phyloP scores from a whole-genome alignment of 106 monocot genomes.

The Dendrobium catenatum region DNA sequence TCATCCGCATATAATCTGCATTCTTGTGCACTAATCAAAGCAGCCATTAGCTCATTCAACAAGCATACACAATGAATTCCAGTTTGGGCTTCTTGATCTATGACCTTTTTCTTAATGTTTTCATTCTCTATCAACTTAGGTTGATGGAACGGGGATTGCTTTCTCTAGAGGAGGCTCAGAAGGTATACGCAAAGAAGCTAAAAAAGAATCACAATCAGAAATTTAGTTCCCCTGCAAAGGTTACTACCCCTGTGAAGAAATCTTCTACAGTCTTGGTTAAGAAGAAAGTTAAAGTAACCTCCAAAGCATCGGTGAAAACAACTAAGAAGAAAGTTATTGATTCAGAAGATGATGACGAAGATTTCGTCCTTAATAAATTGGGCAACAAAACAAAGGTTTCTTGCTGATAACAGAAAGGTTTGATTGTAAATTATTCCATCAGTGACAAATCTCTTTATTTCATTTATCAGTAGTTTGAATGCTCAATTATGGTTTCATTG shows the following conservation, averaged over 20 bases:
- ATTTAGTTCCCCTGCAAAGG: conserved; percentile 39
- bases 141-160: conserved; percentile 93
- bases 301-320: conserved; percentile 12
- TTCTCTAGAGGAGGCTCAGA: conserved; percentile 36
- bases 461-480: not conserved
- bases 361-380: conserved; percentile 30
- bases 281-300: not conserved
- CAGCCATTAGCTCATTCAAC: no score
- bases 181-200: conserved; percentile 53
- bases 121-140: conserved; percentile 28
- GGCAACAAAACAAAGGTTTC: conserved; percentile 34
- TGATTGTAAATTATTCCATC: no score
- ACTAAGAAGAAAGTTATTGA: conserved; percentile 40
- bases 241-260: not conserved
- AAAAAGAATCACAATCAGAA: conserved; percentile 30
- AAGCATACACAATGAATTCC: not conserved
- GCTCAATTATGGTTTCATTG: not conserved
- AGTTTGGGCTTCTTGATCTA: not conserved
- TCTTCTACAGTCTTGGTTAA: not conserved
- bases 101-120: not conserved
- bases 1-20: no score
- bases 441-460: not conserved
- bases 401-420: not conserved
- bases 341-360: conserved; percentile 36
- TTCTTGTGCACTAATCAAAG: no score